Evolutionary conservation across 2,329 filamentous ascomycete species (phyloP), one percentile per base, ranked within the genome.

Genomic region (Penicillium sp.): DNA sequence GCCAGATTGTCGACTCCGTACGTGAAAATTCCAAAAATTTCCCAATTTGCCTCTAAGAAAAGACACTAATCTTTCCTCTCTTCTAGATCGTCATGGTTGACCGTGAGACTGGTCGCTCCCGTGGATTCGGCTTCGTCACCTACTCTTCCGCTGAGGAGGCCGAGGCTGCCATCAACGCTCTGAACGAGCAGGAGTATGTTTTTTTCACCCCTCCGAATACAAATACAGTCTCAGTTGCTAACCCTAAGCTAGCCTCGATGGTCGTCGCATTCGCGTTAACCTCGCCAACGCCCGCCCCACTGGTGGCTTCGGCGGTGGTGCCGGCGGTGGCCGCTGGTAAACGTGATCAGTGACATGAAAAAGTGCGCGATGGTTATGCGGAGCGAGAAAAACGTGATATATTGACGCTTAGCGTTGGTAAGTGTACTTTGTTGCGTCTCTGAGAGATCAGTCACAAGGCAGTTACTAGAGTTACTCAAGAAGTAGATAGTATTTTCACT

Each of bases 121-220:
- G 54, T 34, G 54, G 54, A 39, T 56, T 56, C 43, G 54, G 54
- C 31, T 56, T 56, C 54, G 54, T 56, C 35, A 56, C 54, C 43
- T 53, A 42, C 52, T 47, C 52, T 35, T 39, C 42, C 35, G 37
- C 28, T 10, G 52, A 52, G 32, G 49, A 52, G 52, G 52, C 54
- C 26, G 28, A 52, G 24, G 46, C 52, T 37, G 54, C 54, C 33
- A 45, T 52, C 37, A 29, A 43, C n/a, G 54, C 33, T 42, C 40
- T 51, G 10, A 50, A 54, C 49, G 52, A 54, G 32, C 49, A 48
- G 40, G 54, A 56, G 54, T 56, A 45, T n/a, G 53, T 19, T 19
- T 53, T 33, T 33, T 28, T 21, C 4, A 9, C 12, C 26, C n/a
- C 22, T 6, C 6, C 10, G 10, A 29, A 17, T 26, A n/a, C 22